Evolutionary conservation across 2,329 filamentous ascomycete genomes (phyloP), one percentile per base, ranked within the genome.

Genomic region (Verticillium nubilum): DNA sequence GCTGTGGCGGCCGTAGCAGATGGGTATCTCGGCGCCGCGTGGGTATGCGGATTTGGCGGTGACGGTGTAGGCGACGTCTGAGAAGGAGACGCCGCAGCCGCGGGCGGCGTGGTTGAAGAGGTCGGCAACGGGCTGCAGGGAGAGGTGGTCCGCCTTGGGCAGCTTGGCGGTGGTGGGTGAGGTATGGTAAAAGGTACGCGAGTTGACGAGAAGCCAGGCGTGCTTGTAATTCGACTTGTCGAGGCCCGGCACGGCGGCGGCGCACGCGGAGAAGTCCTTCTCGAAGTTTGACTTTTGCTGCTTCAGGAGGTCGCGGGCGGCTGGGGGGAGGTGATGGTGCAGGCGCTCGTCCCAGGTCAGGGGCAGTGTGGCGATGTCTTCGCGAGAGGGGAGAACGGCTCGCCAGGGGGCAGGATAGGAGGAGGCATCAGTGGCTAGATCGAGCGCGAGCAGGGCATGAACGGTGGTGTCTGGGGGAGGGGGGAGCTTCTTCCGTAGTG

Each of bases 401-500:
- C 82, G 79, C 89, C 90, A 94, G 19, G 77, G 70, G 0, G 74
- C 72, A 63, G 82, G 82, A 26, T 78, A 77, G 19, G 74, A 66
- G 6, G 76, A 70, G 1, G 72, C 70, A 59, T 86, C 79, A 29
- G 88, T 76, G 5, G 84, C 81, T 9, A 93, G 76, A 60, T 86
- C 84, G 2, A 86, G 81, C n/a, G 91, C 88, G 7, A 95, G 78
- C 42, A 91, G 81, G 28, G 86, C 88, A 66, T 96, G 91, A 25
- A 89, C 81, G 1, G 86, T 83, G 52, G 82, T 80, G 60, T 79
- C 78, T 19, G 78, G 54, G 13, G 54, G 54, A 9, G 33, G 75
- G 0, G 81, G 78, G 12, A 89, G 79, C 28, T 74, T 76, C 13
- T 74, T 70, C 57, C 77, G 72, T 58, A 92, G 80, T 2, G 74